These are phyloP conservation scores for Russula virescens DNA, from an alignment of 768 basidiomycete genomes.

Conservation along the genomic window DNA sequence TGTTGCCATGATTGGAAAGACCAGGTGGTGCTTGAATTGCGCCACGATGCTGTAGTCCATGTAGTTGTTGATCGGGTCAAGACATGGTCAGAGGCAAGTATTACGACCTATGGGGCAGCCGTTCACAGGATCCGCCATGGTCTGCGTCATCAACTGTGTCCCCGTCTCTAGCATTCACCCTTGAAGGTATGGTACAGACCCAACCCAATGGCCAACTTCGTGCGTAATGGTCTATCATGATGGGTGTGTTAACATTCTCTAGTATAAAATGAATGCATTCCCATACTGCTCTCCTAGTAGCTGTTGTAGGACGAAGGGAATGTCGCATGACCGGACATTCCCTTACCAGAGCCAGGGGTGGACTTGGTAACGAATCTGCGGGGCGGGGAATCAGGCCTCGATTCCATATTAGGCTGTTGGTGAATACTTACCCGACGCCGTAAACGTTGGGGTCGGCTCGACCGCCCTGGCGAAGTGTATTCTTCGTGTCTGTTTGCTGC, in stretches of 20 bases:
- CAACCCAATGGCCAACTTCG: not conserved
- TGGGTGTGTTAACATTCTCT: not conserved
- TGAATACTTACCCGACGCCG: not conserved
- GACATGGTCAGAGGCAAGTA: constrained; percentile 28
- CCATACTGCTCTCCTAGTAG: constrained; percentile 35
- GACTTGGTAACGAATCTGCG: constrained; percentile 35
- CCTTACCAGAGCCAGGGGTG: too few species aligned
- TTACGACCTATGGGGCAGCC: constrained; percentile 34
- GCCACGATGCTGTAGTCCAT: too few species aligned
- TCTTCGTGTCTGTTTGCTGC: not conserved
- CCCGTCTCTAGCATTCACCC: constrained; percentile 39
- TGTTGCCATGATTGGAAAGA: not conserved
- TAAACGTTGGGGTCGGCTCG: not conserved
- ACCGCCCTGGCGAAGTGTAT: not conserved
- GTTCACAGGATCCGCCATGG: constrained; percentile 38
- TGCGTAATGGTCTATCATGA: not conserved
- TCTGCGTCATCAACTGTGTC: constrained; percentile 42
- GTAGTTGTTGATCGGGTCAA: constrained; percentile 43
- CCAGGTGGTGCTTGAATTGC: not conserved
- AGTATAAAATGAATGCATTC: not conserved
- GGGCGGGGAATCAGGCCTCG: not conserved
- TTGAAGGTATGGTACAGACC: constrained; percentile 46
- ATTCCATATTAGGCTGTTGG: not conserved
- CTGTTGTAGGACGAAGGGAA: constrained; percentile 43
- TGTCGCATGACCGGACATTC: constrained; percentile 49